phyloP scores from a whole-genome alignment of 139 green algal species.

The Chlorella vulgaris region DNA sequence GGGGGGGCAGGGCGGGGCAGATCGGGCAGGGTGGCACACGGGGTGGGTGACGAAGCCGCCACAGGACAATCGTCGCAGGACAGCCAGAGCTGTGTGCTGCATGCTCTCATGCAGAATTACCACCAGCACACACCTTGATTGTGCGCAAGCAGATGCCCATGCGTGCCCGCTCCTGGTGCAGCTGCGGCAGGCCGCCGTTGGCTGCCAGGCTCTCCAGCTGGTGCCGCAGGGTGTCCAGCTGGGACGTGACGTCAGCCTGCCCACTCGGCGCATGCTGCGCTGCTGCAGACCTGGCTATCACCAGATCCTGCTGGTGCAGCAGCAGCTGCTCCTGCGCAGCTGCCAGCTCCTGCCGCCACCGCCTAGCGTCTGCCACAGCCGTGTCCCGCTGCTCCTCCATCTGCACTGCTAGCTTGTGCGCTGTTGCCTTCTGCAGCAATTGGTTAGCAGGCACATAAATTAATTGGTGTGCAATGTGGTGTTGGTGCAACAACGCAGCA shows the following conservation, averaged over 20 bases:
- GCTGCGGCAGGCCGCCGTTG: neutral
- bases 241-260: neutral
- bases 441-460: neutral
- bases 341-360: neutral
- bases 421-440: constrained; percentile 1
- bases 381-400: constrained; percentile 18
- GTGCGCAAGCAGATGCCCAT: constrained; percentile 35
- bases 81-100: too few species aligned
- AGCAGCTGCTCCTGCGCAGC: neutral
- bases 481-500: neutral
- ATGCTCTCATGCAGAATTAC: too few species aligned
- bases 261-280: neutral
- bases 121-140: too few species aligned
- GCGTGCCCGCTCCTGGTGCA: constrained; percentile 29
- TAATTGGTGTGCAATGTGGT: too few species aligned
- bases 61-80: too few species aligned
- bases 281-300: neutral
- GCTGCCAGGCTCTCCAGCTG: constrained; percentile 28
- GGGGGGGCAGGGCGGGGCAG: neutral
- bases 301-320: neutral
- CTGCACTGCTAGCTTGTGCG: neutral
- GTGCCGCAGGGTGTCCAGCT: constrained; percentile 14
- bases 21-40: neutral
- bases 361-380: neutral
- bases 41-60: too few species aligned